These are phyloP conservation scores for Clonostachys byssicola DNA, from an alignment of 2,329 filamentous ascomycete genomes.

Conservation along the genomic window DNA sequence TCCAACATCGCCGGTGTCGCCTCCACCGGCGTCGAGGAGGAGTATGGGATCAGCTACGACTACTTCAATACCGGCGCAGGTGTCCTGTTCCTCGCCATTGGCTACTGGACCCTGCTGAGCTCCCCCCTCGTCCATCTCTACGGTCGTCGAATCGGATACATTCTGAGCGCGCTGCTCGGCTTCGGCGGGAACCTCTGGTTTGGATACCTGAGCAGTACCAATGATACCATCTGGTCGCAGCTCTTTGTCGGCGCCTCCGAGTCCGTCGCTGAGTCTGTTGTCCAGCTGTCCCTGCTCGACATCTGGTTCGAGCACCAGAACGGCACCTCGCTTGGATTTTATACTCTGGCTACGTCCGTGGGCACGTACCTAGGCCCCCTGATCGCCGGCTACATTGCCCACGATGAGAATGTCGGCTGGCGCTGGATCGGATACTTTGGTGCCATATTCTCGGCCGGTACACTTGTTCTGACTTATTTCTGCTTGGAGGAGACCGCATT, in stretches of 20 bases:
- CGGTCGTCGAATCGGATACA: constrained; percentile 48
- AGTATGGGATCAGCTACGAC: constrained; percentile 45
- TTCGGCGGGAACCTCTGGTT: constrained; percentile 51
- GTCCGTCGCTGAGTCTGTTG: constrained; percentile 49
- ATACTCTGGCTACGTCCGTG: too few relatives aligned
- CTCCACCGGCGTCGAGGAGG: constrained; percentile 40
- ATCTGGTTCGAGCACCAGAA: too few relatives aligned
- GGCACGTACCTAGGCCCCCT: too few relatives aligned
- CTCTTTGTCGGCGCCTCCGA: constrained; percentile 54
- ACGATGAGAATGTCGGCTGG: too few relatives aligned
- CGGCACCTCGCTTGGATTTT: too few relatives aligned
- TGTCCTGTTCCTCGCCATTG: constrained; percentile 50
- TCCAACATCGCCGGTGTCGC: constrained; percentile 51
- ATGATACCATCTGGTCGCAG: constrained; percentile 49
- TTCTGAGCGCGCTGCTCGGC: constrained; percentile 43
- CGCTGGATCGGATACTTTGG: too few relatives aligned
- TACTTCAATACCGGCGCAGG: constrained; percentile 53
- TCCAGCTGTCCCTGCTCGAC: constrained; percentile 24
- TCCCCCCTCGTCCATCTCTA: constrained; percentile 50
- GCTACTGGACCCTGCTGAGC: constrained; percentile 48
- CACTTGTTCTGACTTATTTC: constrained; percentile 42
- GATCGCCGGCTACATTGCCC: too few relatives aligned
- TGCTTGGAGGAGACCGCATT: constrained; percentile 49
- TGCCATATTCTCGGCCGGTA: too few relatives aligned
- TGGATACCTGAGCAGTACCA: constrained; percentile 31